Conservation (phyloP, 805 yeast genomes). For the Cyberlindnera galapagoensis region DNA sequence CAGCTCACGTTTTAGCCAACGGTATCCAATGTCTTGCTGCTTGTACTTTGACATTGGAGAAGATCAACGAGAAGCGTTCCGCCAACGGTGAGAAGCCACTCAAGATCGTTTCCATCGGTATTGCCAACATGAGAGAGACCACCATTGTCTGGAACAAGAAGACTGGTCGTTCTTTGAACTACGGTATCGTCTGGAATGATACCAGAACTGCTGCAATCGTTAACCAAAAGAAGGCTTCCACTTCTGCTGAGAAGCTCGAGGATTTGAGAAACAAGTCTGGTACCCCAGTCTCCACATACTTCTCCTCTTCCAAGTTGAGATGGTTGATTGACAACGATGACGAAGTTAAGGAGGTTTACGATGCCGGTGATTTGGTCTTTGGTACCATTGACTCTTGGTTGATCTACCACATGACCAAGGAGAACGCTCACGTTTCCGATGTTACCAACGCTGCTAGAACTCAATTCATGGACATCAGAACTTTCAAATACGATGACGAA, state of each 20-base stretch:
- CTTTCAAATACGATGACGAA: constrained; percentile 67
- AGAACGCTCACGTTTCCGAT: constrained; percentile 70
- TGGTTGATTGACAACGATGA: constrained; percentile 85
- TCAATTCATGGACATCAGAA: constrained; percentile 77
- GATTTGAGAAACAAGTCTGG: constrained; percentile 66
- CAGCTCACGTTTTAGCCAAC: constrained; percentile 71
- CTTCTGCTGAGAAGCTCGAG: constrained; percentile 48
- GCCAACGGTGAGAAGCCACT: constrained; percentile 43
- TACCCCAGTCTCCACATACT: constrained; percentile 83
- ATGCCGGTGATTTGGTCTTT: constrained; percentile 74
- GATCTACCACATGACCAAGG: constrained; percentile 72
- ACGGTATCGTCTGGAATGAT: constrained; percentile 95
- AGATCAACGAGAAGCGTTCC: constrained; percentile 43
- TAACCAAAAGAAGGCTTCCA: constrained; percentile 48
- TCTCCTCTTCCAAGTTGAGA: constrained; percentile 81
- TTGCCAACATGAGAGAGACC: constrained; percentile 96
- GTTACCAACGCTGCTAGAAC: constrained; percentile 91
- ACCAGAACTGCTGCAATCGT: constrained; percentile 77
- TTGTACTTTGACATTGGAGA: constrained; percentile 50
- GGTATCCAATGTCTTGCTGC: constrained; percentile 75
- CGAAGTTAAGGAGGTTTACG: constrained; percentile 59
- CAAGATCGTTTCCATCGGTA: constrained; percentile 69
- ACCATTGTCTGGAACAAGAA: constrained; percentile 79
- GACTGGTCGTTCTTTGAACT: constrained; percentile 79
- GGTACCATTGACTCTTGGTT: constrained; percentile 96